phyloP scores from a whole-genome alignment of 108 stramenopile species.

The Cyclotella cryptica region DNA sequence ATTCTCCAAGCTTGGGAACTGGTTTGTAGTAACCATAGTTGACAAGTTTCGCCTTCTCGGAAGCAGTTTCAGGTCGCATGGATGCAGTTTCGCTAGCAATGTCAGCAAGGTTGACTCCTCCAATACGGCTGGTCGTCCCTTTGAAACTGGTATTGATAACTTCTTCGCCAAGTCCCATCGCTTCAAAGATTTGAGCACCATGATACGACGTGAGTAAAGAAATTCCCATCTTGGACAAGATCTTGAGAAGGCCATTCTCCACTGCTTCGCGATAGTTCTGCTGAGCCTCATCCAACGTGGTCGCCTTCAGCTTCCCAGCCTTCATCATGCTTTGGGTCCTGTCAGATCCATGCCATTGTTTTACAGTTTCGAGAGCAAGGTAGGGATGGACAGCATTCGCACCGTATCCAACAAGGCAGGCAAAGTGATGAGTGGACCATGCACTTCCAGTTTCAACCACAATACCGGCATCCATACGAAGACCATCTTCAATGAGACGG shows the following conservation, averaged over 20 bases:
- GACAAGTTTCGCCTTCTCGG: constrained; percentile 78
- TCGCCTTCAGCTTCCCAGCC: constrained; percentile 76
- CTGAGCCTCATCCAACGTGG: constrained; percentile 85
- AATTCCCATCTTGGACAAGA: constrained; percentile 96
- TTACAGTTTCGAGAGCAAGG: constrained; percentile 95
- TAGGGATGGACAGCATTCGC: constrained; percentile 96
- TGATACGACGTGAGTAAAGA: constrained; percentile 92
- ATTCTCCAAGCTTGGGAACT: constrained; percentile 90
- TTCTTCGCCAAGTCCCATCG: constrained; percentile 91
- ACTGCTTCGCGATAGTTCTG: constrained; percentile 92
- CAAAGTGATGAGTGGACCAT: constrained; percentile 95
- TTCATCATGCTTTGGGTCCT: constrained; percentile 89
- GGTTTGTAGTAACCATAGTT: constrained; percentile 95
- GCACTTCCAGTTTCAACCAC: constrained; percentile 93
- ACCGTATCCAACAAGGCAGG: constrained; percentile 95
- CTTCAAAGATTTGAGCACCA: constrained; percentile 97
- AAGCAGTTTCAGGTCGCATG: constrained; percentile 85
- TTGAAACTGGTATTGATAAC: constrained; percentile 92
- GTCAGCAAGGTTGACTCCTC: constrained; percentile 77
- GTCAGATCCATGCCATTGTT: constrained; percentile 81
- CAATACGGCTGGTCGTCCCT: constrained; percentile 93
- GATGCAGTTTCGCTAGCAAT: constrained; percentile 83
- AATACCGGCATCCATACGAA: constrained; percentile 92
- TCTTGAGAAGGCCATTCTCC: constrained; percentile 93
- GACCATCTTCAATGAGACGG: constrained; percentile 90